A percentile compares a stretch with the other conserved stretches of the same genome.
phyloP scores from a whole-genome alignment of 768 basidiomycete genomes.

The Amanita jacksonii region DNA sequence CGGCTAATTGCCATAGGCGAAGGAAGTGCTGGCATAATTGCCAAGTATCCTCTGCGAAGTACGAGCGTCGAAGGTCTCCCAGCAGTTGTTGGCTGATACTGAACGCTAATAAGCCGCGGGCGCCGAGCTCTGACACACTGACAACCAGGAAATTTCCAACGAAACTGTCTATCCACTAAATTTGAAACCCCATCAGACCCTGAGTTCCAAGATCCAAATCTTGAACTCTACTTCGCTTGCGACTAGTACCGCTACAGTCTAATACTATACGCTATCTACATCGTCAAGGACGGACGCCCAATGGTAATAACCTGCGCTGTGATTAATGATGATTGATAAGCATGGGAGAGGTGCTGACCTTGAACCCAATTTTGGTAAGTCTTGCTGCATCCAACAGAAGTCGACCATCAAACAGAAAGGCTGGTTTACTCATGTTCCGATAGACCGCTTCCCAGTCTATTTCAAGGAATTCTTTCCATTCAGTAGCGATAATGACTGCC shows the following conservation, averaged over 20 bases:
- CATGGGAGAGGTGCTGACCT: conserved; percentile 29
- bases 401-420: conserved; percentile 93
- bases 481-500: conserved; percentile 92
- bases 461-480: conserved; percentile 94
- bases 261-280: too few relatives aligned
- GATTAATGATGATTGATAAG: background rate
- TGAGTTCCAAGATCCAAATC: too few relatives aligned
- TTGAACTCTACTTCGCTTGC: too few relatives aligned
- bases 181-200: background rate
- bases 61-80: too few relatives aligned
- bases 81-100: too few relatives aligned
- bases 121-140: too few relatives aligned
- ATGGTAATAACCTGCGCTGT: conserved; percentile 7
- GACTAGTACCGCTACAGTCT: too few relatives aligned
- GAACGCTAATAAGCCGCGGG: too few relatives aligned
- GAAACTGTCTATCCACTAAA: background rate
- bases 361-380: conserved; percentile 85
- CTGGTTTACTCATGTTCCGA: conserved; percentile 90
- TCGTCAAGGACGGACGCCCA: background rate
- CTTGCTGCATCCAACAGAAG: conserved; percentile 76
- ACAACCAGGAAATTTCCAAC: too few relatives aligned
- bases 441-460: conserved; percentile 90
- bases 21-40: conserved; percentile 21
- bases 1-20: conserved; percentile 61
- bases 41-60: background rate